Percentiles rank a stretch among this genome's conserved stretches.
These are phyloP conservation scores for Tulasnella sp. DNA, from an alignment of 768 basidiomycete genomes.

Conservation along the genomic window DNA sequence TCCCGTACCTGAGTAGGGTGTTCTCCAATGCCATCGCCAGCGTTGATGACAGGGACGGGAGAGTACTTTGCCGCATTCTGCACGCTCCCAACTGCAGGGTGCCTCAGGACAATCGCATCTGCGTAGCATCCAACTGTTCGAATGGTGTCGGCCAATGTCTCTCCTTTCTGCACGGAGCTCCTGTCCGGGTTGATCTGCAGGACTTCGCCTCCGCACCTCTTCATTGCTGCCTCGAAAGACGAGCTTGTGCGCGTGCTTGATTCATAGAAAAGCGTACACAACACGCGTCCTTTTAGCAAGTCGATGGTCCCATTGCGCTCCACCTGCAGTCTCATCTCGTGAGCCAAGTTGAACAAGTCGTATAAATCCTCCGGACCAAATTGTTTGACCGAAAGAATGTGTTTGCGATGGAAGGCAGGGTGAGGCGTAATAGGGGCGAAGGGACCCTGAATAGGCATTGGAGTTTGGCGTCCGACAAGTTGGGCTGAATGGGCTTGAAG, in stretches of 20 bases:
- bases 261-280: constrained; percentile 93
- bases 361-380: constrained; percentile 86
- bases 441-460: constrained; percentile 32
- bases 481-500: not conserved
- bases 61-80: constrained; percentile 95
- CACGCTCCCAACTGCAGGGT: constrained; percentile 91
- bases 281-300: constrained; percentile 82
- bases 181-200: constrained; percentile 75
- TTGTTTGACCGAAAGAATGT: constrained; percentile 92
- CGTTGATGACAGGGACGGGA: constrained; percentile 92
- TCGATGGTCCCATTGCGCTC: constrained; percentile 87
- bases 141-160: constrained; percentile 87
- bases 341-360: constrained; percentile 88
- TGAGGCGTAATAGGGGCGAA: constrained; percentile 57
- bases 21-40: constrained; percentile 95
- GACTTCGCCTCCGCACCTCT: constrained; percentile 93
- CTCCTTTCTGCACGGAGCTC: constrained; percentile 91
- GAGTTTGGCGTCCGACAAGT: not conserved
- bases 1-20: constrained; percentile 83
- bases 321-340: constrained; percentile 95
- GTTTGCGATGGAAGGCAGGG: constrained; percentile 86
- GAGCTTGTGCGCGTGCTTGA: constrained; percentile 93
- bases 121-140: constrained; percentile 92
- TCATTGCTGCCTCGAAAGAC: constrained; percentile 99
- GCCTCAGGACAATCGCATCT: constrained; percentile 90